Evolutionary conservation across 345 rosid genomes (phyloP), one percentile per base, ranked within the genome.

Genomic region (Erysimum cheiranthoides): DNA sequence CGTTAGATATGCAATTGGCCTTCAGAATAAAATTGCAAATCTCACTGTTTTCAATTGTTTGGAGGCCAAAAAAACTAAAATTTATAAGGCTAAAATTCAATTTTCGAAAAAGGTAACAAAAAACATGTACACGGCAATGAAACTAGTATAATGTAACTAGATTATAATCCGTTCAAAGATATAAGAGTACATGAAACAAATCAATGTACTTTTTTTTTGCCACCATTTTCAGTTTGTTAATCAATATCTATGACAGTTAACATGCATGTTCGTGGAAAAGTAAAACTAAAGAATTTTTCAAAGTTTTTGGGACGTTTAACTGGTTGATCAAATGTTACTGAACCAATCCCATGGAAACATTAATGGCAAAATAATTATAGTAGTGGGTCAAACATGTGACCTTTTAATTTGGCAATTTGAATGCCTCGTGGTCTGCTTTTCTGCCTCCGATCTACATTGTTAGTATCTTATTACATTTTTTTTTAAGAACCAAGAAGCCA

Each of bases 391-490:
- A 52, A 59, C 71, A 28, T 76, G 80, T 70, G 51, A 53, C 73
- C 38, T 62, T 68, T 68, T 69, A 39, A n/a, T 52, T 53, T 42
- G 57, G 49, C 39, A 69, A 62, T 71, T 28, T 63, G 43, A 63
- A 70, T 56, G 35, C 71, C 80, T 76, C 80, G 70, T 70, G 80
- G 42, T 62, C 43, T 76, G 46, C 40, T 42, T 76, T 42, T 42
- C 16, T 61, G 40, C 30, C 39, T 61, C 50, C 39, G 56, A 39
- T 32, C 38, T 60, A 60, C 12, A 75, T 38, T 8, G 25, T 51
- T 35, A 47, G 7, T 39, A 72, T 25, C 16, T 28, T 38, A 2
- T 27, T 36, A 13, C 51, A 0, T 31, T 61, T 57, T 46, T 60
- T n/a, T 68, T 21, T 18, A 31, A 18, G 54, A 64, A 47, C 3